These are phyloP conservation scores for Ustilago lituana DNA, from an alignment of 1,284 basidiomycete species.

Conservation along the genomic window DNA sequence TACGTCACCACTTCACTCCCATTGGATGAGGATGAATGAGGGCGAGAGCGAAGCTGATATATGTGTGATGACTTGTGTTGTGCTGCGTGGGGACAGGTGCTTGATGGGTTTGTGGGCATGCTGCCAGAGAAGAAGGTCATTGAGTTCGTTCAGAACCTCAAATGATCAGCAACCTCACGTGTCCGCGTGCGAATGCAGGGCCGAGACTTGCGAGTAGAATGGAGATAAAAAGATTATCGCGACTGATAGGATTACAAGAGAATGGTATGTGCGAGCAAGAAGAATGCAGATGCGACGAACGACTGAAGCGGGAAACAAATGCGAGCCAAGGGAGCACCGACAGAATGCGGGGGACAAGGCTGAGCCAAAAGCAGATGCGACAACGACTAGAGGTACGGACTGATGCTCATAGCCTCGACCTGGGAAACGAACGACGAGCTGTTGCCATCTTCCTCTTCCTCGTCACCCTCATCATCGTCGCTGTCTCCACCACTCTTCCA, in stretches of 20 bases:
- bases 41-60: too few relatives aligned
- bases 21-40: too few relatives aligned
- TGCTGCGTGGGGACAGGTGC: slow-evolving; percentile 16
- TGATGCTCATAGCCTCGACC: slow-evolving; percentile 65
- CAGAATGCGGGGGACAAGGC: background rate
- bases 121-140: slow-evolving; percentile 51
- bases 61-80: too few relatives aligned
- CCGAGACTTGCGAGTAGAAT: too few relatives aligned
- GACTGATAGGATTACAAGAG: too few relatives aligned
- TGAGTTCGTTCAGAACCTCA: slow-evolving; percentile 51
- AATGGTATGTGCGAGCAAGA: too few relatives aligned
- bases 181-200: too few relatives aligned
- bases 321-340: too few relatives aligned
- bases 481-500: background rate
- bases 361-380: too few relatives aligned
- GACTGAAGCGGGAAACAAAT: background rate
- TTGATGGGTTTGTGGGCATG: slow-evolving; percentile 52
- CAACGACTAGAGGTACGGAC: slow-evolving; percentile 38
- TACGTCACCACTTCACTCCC: too few relatives aligned
- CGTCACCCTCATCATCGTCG: slow-evolving; percentile 15
- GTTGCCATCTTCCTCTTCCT: slow-evolving; percentile 33
- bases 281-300: background rate
- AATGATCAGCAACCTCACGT: too few relatives aligned
- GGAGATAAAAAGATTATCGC: slow-evolving; percentile 6
- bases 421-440: slow-evolving; percentile 57